Evolutionary conservation across 1,139 yeast genomes (phyloP).

Genomic region (Scheffersomyces parashehatae): DNA sequence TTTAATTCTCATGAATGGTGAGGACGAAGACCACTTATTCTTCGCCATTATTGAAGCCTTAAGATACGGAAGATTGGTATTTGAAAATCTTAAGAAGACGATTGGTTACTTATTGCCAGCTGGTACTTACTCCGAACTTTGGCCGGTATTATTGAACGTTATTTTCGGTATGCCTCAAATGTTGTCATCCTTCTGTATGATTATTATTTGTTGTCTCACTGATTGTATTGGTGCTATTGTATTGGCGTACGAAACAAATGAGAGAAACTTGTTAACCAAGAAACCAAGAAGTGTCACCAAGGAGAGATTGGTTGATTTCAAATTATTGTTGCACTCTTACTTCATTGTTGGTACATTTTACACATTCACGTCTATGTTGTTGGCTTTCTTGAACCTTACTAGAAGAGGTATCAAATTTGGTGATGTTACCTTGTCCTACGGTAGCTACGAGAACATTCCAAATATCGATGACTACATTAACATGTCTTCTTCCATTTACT

Average conservation of each 20-base stretch:
- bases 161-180: conserved; percentile 53
- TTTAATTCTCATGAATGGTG: conserved; percentile 36
- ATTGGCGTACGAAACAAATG: conserved; percentile 48
- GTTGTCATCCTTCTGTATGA: conserved; percentile 53
- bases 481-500: conserved; percentile 49
- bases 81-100: conserved; percentile 52
- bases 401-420: conserved; percentile 40
- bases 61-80: conserved; percentile 49
- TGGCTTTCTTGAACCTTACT: conserved; percentile 42
- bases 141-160: conserved; percentile 53
- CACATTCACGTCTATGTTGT: conserved; percentile 43
- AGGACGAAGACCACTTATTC: conserved; percentile 30
- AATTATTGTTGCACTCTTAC: conserved; percentile 46
- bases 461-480: conserved; percentile 24
- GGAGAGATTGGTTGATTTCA: conserved; percentile 45
- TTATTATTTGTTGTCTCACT: conserved; percentile 49
- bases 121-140: conserved; percentile 53
- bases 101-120: conserved; percentile 55
- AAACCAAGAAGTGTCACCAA: conserved; percentile 46
- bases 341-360: conserved; percentile 44
- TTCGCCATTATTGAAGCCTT: conserved; percentile 50
- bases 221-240: conserved; percentile 49
- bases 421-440: conserved; percentile 39
- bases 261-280: conserved; percentile 41
- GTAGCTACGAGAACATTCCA: conserved; percentile 29